Evolutionary conservation across 1,284 basidiomycete genomes (phyloP).

Genomic region (Taiwanofungus camphoratus): DNA sequence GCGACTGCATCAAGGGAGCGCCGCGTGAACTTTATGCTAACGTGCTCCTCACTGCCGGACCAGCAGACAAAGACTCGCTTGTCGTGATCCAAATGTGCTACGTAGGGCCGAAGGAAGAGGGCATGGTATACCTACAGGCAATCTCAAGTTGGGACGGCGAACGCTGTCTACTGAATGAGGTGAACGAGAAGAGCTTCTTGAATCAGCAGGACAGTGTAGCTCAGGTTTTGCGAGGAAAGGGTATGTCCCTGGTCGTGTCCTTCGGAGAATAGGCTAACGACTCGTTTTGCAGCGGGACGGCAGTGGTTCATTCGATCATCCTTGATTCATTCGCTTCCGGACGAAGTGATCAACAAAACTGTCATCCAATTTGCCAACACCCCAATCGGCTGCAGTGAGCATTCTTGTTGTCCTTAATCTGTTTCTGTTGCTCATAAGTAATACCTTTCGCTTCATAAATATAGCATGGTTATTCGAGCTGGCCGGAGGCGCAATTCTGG

Average conservation of each 20-base stretch:
- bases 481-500: slow-evolving; percentile 74
- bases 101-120: slow-evolving; percentile 67
- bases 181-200: slow-evolving; percentile 82
- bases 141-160: slow-evolving; percentile 86
- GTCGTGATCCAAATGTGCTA: slow-evolving; percentile 90
- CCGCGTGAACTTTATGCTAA: slow-evolving; percentile 86
- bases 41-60: slow-evolving; percentile 83
- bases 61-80: slow-evolving; percentile 73
- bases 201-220: slow-evolving; percentile 88
- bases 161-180: slow-evolving; percentile 77
- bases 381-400: slow-evolving; percentile 83
- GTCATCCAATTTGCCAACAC: slow-evolving; percentile 75
- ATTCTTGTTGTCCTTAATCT: slow-evolving; percentile 3
- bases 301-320: slow-evolving; percentile 89
- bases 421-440: slow-evolving; percentile 1
- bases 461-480: slow-evolving; percentile 88
- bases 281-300: slow-evolving; percentile 47
- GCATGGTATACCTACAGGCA: slow-evolving; percentile 74
- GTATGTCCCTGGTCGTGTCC: slow-evolving; percentile 31
- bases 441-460: background rate
- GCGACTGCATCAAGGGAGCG: slow-evolving; percentile 86
- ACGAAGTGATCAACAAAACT: slow-evolving; percentile 81
- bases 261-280: background rate
- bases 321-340: slow-evolving; percentile 73
- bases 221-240: slow-evolving; percentile 79